These are phyloP conservation scores for Malassezia restricta DNA, from an alignment of 1,284 basidiomycete species.

Conservation along the genomic window DNA sequence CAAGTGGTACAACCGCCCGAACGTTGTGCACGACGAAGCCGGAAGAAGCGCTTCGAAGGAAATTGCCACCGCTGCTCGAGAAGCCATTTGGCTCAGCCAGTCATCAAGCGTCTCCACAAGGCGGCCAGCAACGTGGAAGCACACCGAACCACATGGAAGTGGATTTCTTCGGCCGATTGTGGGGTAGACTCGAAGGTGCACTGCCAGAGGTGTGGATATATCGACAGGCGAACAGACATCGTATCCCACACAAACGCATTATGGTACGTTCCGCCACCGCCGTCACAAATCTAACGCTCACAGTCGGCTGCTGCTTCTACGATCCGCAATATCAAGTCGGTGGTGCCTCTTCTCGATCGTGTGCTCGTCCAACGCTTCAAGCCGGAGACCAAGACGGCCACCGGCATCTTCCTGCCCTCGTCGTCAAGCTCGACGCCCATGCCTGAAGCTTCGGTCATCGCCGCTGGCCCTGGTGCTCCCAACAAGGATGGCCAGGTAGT, in stretches of 20 bases:
- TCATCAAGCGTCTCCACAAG: constrained; percentile 2
- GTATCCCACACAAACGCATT: neutral
- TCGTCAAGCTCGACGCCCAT: constrained; percentile 70
- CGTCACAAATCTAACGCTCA: constrained; percentile 42
- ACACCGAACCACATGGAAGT: constrained; percentile 4
- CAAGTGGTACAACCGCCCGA: neutral
- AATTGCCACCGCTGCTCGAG: neutral
- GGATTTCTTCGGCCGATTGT: constrained; percentile 9
- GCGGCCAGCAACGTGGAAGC: constrained; percentile 6
- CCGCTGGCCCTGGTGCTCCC: constrained; percentile 80
- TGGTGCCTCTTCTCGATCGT: constrained; percentile 86
- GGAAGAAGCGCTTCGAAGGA: neutral
- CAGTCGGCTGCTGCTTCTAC: constrained; percentile 49
- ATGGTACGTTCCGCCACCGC: constrained; percentile 5
- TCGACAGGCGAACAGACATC: no score
- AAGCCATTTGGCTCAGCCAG: neutral
- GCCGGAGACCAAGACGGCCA: constrained; percentile 51
- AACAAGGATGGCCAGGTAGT: constrained; percentile 69
- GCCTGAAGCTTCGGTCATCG: constrained; percentile 91
- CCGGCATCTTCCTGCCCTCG: constrained; percentile 81
- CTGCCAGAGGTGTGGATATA: no score
- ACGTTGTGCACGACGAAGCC: neutral
- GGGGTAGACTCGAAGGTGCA: neutral
- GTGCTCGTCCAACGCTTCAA: constrained; percentile 96
- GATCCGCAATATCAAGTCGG: constrained; percentile 65